Evolutionary conservation across 2,329 filamentous ascomycete species (phyloP), one percentile per base, ranked within the genome.

Genomic region (Emergomyces pasteurianus): DNA sequence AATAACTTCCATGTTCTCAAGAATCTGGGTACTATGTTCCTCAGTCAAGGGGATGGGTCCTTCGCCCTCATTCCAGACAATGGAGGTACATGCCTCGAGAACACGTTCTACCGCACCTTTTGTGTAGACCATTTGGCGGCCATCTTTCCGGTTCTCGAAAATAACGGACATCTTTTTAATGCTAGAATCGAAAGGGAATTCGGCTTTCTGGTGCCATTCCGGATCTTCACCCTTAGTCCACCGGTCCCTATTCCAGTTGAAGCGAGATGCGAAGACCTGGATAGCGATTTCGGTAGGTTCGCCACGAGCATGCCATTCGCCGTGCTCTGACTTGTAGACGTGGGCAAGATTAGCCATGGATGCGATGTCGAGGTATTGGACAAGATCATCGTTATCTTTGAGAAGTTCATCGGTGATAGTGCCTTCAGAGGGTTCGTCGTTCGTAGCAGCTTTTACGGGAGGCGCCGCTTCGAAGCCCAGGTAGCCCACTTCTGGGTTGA

Each of bases 91-190:
- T 0, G 82, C 81, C 2, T 82, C 80, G 18, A 90, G 75, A 36
- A 90, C 80, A 47, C 86, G 80, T 69, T 90, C 87, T 4, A 89
- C 86, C 1, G 64, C 63, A 50, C 69, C 67, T 58, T 77, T 77
- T 40, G 71, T 74, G 62, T 74, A 76, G 3, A 76, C 67, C 70
- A 72, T 74, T 34, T 73, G 64, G 1, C 53, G 63, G 21, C 67
- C 64, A 31, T 68, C 64, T 28, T 65, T 40, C 43, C 16, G 61
- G 59, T 49, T 63, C 63, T 70, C 67, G 70, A 86, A 87, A 59
- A 89, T 84, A 43, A 88, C 86, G 0, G 86, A 87, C 87, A 90
- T 90, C 67, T 86, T 87, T 77, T 90, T 90, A 64, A 89, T 81
- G 61, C 83, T 83, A 0, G 86, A 89, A 68, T 90, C 87, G 64